A percentile compares a stretch with the other conserved stretches of the same genome.
phyloP scores from a whole-genome alignment of 2,329 filamentous ascomycete species.

The Pseudogymnoascus sp. region DNA sequence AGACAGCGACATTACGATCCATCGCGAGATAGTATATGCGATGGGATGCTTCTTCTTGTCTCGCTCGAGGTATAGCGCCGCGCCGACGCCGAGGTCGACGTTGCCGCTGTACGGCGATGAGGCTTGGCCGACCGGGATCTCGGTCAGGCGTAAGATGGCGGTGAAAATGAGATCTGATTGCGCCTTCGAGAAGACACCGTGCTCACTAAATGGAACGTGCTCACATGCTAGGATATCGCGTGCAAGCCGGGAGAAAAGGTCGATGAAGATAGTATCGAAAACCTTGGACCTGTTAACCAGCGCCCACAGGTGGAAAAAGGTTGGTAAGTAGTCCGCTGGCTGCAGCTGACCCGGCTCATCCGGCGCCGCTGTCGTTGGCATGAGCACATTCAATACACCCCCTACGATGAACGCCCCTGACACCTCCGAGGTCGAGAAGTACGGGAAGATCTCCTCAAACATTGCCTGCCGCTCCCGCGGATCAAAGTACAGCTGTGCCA shows the following conservation, averaged over 20 bases:
- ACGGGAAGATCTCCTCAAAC: slow-evolving; percentile 73
- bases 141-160: slow-evolving; percentile 77
- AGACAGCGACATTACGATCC: slow-evolving; percentile 89
- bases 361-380: slow-evolving; percentile 77
- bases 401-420: slow-evolving; percentile 91
- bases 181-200: slow-evolving; percentile 86
- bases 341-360: slow-evolving; percentile 67
- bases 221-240: slow-evolving; percentile 71
- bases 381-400: slow-evolving; percentile 75
- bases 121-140: slow-evolving; percentile 94
- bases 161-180: slow-evolving; percentile 93
- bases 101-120: slow-evolving; percentile 80
- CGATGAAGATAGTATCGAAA: slow-evolving; percentile 81
- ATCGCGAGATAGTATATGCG: slow-evolving; percentile 84
- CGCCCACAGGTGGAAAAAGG: slow-evolving; percentile 95
- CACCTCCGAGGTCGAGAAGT: slow-evolving; percentile 88
- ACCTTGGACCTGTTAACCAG: slow-evolving; percentile 82
- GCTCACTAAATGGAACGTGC: slow-evolving; percentile 73
- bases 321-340: slow-evolving; percentile 83
- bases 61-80: slow-evolving; percentile 81
- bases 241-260: slow-evolving; percentile 81
- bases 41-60: slow-evolving; percentile 91
- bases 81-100: slow-evolving; percentile 75
- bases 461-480: slow-evolving; percentile 77
- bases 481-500: slow-evolving; percentile 88